Evolutionary conservation across 768 basidiomycete species (phyloP).

Genomic region (Crassisporium funariophilum): DNA sequence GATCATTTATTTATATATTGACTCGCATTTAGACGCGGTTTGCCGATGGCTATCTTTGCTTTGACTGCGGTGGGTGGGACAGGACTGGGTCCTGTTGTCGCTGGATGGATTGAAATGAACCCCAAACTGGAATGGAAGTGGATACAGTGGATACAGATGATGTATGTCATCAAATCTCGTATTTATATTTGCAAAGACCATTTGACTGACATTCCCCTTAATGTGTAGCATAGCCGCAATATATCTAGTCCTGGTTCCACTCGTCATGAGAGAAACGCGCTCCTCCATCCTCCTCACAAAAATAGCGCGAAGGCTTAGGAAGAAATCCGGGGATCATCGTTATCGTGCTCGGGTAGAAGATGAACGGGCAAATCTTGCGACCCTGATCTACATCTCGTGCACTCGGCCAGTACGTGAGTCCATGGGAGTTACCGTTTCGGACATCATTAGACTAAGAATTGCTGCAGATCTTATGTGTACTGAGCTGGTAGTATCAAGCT

Average conservation of each 20-base stretch:
- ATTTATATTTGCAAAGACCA: neutral
- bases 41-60: constrained; percentile 79
- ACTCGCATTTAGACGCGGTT: constrained; percentile 54
- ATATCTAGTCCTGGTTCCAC: constrained; percentile 49
- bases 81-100: constrained; percentile 26
- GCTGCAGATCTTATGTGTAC: constrained; percentile 60
- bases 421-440: neutral
- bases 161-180: constrained; percentile 17
- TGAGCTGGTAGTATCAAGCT: constrained; percentile 74
- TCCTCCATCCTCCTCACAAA: constrained; percentile 67
- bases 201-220: neutral
- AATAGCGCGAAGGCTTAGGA: constrained; percentile 62
- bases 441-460: neutral
- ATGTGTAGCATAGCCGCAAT: constrained; percentile 48
- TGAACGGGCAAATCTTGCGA: constrained; percentile 55
- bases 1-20: neutral
- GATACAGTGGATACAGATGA: constrained; percentile 34
- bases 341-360: constrained; percentile 68
- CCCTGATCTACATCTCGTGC: constrained; percentile 68
- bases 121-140: constrained; percentile 28
- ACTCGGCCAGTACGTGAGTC: constrained; percentile 73
- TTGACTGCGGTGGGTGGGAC: constrained; percentile 53
- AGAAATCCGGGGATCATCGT: constrained; percentile 61
- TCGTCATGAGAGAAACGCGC: constrained; percentile 75
- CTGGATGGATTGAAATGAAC: constrained; percentile 33